Percentiles rank a stretch among this genome's conserved stretches.
phyloP scores from a whole-genome alignment of 176 grass and related monocot species.

The Elaeis guineensis region DNA sequence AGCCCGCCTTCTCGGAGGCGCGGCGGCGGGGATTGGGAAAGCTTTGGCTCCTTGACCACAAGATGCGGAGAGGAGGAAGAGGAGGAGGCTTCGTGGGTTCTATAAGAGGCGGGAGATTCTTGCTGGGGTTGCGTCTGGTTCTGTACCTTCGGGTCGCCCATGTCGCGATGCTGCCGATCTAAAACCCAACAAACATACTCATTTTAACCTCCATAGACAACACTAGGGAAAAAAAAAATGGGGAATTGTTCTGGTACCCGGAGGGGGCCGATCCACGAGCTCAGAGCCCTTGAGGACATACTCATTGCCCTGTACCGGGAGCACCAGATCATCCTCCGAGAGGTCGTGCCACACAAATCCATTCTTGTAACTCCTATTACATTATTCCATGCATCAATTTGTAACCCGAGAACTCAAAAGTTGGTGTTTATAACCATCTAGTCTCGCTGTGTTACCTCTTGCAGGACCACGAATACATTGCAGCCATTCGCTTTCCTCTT shows the following conservation, averaged over 20 bases:
- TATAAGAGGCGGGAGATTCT: constrained; percentile 9
- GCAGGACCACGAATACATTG: constrained; percentile 98
- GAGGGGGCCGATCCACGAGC: constrained; percentile 20
- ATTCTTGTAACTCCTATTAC: constrained; percentile 22
- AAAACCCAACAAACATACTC: not conserved
- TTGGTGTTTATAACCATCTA: too few species aligned
- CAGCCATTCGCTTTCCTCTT: constrained; percentile 73
- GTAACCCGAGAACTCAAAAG: not conserved
- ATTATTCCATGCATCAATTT: not conserved
- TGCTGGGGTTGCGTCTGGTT: constrained; percentile 12
- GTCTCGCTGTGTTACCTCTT: constrained; percentile 44
- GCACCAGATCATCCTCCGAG: constrained; percentile 23
- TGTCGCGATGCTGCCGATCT: constrained; percentile 16
- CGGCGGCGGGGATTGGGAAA: not conserved
- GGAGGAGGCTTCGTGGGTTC: constrained; percentile 18
- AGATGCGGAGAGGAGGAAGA: constrained; percentile 15
- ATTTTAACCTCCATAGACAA: too few species aligned
- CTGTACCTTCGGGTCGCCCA: constrained; percentile 15
- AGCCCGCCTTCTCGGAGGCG: constrained; percentile 1
- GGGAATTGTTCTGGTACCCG: constrained; percentile 7
- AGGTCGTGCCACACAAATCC: constrained; percentile 31
- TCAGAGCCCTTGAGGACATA: constrained; percentile 26
- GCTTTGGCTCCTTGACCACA: constrained; percentile 20
- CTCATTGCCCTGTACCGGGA: constrained; percentile 22
- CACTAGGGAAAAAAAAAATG: too few species aligned